Evolutionary conservation across 1,284 basidiomycete species (phyloP), one percentile per base, ranked within the genome.

Genomic region (Cystobasidiaceae sp.): DNA sequence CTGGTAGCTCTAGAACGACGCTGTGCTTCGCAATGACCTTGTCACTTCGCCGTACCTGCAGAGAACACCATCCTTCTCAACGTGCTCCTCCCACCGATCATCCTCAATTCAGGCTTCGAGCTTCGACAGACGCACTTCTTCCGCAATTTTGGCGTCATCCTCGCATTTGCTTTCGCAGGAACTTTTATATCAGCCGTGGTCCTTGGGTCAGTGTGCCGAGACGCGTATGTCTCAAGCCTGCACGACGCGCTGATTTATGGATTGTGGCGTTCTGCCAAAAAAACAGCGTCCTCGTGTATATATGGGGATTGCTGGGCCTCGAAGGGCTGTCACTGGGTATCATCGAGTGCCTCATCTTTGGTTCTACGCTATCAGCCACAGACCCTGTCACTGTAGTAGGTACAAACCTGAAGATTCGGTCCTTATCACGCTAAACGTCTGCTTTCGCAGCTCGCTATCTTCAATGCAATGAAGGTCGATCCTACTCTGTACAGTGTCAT

Each of bases 31-130:
- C 49, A 45, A 56, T 13, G 28, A 55, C 39, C 63, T 5, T 72
- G 92, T n/a, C n/a, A n/a, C n/a, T n/a, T n/a, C n/a, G n/a, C n/a
- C n/a, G n/a, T n/a, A n/a, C 32, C 34, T 21, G 4, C 61, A 82
- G 93, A 90, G 77, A 92, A 96, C 75, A 97, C 93, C 2, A 82
- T 98, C 63, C 97, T 99, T 83, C 94, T 98, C 81, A 98, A 99
- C 77, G 83, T 97, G 9, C 81, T 99, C 9, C 84, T 98, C 2
- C 96, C 96, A 1, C 96, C 94, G 0, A 99, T 99, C 77, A 99
- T 99, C 75, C 81, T 99, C 44, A 94, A 96, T 75, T 97, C 92
- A 5, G 94, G 94, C 5, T 99, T 97, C 77, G 93, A 97, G 77
- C 83, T 99, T 59, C 93, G 94, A 75, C 93, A 97, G 81, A 90